These are phyloP conservation scores for Fraxinus baroniana DNA, from an alignment of 305 asterid species.

Conservation along the genomic window DNA sequence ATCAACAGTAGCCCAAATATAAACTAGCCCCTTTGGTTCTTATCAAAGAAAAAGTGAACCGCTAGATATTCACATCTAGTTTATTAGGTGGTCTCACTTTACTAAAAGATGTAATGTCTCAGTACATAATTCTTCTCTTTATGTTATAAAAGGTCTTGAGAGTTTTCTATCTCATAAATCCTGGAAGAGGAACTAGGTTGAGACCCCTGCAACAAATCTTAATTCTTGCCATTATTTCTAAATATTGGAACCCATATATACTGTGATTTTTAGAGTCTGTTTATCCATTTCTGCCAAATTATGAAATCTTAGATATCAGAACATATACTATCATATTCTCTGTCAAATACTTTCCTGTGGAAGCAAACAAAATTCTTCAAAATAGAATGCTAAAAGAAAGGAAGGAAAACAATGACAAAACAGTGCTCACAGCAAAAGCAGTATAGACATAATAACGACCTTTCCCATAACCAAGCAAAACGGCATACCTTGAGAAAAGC, in stretches of 20 bases:
- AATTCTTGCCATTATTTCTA: slow-evolving; percentile 1
- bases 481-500: slow-evolving; percentile 76
- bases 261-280: background rate
- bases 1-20: slow-evolving; percentile 7
- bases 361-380: slow-evolving; percentile 3
- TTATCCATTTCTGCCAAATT: background rate
- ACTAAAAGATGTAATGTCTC: background rate
- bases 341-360: background rate
- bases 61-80: background rate
- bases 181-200: slow-evolving; percentile 16
- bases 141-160: slow-evolving; percentile 3
- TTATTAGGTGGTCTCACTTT: slow-evolving; percentile 1
- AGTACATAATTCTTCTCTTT: background rate
- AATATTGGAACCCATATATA: slow-evolving; percentile 4
- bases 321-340: background rate
- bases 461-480: slow-evolving; percentile 18
- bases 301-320: background rate
- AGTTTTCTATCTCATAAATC: background rate
- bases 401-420: slow-evolving; percentile 9
- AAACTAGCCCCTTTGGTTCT: background rate
- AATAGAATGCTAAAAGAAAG: background rate
- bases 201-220: slow-evolving; percentile 6
- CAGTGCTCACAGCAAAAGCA: background rate
- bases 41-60: background rate
- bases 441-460: background rate